Percentiles rank a stretch among this genome's conserved stretches.
Evolutionary conservation across 1,139 yeast genomes (phyloP).

Genomic region (Pneumocystis sp.): DNA sequence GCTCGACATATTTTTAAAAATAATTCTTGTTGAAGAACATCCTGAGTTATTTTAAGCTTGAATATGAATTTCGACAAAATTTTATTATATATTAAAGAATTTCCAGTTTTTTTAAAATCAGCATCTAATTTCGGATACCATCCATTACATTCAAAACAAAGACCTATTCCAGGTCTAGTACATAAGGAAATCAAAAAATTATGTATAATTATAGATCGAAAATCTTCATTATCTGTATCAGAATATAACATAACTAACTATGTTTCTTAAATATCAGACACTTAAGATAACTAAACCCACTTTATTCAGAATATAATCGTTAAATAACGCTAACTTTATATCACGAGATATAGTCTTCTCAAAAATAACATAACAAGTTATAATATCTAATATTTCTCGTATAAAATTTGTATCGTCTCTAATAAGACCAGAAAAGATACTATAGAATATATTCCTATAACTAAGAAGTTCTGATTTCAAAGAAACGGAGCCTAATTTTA

Average conservation of each 20-base stretch:
- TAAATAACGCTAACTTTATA: constrained; percentile 60
- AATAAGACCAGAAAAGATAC: constrained; percentile 26
- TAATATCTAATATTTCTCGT: constrained; percentile 30
- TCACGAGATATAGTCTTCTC: constrained; percentile 52
- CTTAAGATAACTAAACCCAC: constrained; percentile 39
- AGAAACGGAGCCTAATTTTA: constrained; percentile 35
- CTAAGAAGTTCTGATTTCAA: constrained; percentile 38
- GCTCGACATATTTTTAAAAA: constrained; percentile 36
- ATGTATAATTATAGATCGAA: constrained; percentile 24
- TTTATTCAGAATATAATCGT: constrained; percentile 57
- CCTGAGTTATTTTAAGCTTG: constrained; percentile 69
- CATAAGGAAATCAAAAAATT: constrained; percentile 38
- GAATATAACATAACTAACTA: constrained; percentile 14
- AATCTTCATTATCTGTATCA: constrained; percentile 17
- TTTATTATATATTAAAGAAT: constrained; percentile 39
- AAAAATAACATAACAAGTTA: constrained; percentile 36
- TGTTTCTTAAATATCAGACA: constrained; percentile 18
- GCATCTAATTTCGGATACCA: constrained; percentile 32
- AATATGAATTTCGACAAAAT: constrained; percentile 48
- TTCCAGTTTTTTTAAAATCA: constrained; percentile 7
- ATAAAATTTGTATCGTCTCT: constrained; percentile 36
- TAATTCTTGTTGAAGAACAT: constrained; percentile 44
- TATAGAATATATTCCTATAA: background rate
- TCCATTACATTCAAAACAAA: constrained; percentile 46
- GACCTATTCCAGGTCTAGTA: constrained; percentile 43